These are phyloP conservation scores for Rhodotorula sphaerocarpa DNA, from an alignment of 768 basidiomycete species.

Conservation along the genomic window DNA sequence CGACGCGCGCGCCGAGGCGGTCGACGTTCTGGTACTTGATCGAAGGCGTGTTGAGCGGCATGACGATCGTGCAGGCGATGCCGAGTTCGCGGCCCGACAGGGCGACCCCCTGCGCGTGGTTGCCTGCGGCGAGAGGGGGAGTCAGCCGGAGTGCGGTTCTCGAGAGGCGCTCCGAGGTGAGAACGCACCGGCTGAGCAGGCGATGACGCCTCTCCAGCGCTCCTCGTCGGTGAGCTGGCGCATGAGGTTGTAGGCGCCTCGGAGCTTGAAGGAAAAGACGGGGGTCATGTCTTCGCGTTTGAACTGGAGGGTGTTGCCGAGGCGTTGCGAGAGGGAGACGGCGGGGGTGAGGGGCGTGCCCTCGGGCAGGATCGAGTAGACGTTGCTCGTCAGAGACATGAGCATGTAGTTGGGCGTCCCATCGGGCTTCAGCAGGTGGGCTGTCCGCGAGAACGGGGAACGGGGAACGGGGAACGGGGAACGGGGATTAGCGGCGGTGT, in stretches of 20 bases:
- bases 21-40: conserved; percentile 95
- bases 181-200: conserved; percentile 93
- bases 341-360: conserved; percentile 32
- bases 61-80: conserved; percentile 96
- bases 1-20: conserved; percentile 88
- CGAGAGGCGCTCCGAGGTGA: no score
- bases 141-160: background rate
- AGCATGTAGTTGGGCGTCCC: conserved; percentile 78
- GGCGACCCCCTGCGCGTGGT: conserved; percentile 97
- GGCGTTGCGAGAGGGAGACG: conserved; percentile 59
- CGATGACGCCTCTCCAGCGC: conserved; percentile 93
- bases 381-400: conserved; percentile 78
- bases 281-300: conserved; percentile 91
- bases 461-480: background rate
- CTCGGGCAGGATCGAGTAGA: conserved; percentile 78
- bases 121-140: conserved; percentile 53
- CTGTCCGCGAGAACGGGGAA: background rate
- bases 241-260: conserved; percentile 99
- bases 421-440: conserved; percentile 57
- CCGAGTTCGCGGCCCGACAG: conserved; percentile 78
- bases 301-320: conserved; percentile 90
- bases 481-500: background rate
- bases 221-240: conserved; percentile 76
- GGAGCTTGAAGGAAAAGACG: conserved; percentile 97
- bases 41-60: conserved; percentile 87